A percentile compares a stretch with the other conserved stretches of the same genome.
Conservation (phyloP, 768 basidiomycete genomes). For the Lactifluus volemus region DNA sequence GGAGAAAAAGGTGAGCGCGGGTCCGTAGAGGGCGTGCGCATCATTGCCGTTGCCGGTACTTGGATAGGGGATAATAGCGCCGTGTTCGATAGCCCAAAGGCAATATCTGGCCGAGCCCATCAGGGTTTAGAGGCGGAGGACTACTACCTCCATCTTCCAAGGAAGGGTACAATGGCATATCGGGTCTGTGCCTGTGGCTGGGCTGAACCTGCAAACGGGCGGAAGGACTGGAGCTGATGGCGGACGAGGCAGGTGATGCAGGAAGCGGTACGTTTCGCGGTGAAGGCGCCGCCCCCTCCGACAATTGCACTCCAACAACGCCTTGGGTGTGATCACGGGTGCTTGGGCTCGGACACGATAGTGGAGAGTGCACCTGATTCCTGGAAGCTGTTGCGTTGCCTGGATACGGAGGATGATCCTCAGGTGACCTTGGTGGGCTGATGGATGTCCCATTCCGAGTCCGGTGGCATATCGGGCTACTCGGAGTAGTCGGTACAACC, state of each 20-base stretch:
- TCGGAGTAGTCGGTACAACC: background rate
- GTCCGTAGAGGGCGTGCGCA: background rate
- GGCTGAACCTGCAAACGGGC: constrained; percentile 5
- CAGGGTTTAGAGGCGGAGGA: background rate
- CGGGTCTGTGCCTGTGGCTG: background rate
- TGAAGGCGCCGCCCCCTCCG: background rate
- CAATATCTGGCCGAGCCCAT: background rate
- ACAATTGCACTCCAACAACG: background rate
- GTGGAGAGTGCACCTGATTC: too few relatives aligned
- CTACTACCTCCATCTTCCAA: background rate
- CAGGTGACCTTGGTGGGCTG: background rate
- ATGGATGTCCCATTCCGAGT: background rate
- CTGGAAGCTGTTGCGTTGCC: background rate
- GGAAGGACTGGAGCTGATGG: background rate
- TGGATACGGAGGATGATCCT: background rate
- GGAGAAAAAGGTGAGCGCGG: constrained; percentile 4
- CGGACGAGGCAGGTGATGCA: background rate
- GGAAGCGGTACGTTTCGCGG: background rate
- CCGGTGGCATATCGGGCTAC: background rate
- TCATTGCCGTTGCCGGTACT: background rate
- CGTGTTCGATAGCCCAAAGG: background rate
- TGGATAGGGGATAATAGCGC: background rate
- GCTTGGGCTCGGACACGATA: background rate
- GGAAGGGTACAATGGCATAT: constrained; percentile 1
- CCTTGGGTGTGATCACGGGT: background rate